phyloP scores from a whole-genome alignment of 31 red algal species.

The Asparagopsis taxiformis region DNA sequence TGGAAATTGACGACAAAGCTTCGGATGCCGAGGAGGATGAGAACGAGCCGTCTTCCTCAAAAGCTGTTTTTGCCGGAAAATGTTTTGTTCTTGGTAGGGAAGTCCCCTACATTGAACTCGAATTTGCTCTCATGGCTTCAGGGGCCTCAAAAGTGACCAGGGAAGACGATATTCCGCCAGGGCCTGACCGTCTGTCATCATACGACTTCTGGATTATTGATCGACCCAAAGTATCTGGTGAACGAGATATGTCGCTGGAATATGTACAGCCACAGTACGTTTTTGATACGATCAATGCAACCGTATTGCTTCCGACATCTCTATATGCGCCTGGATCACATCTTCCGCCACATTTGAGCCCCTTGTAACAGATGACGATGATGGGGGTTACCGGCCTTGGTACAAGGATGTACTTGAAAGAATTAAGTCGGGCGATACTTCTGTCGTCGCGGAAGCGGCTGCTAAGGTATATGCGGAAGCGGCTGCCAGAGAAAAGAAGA shows the following conservation, averaged over 20 bases:
- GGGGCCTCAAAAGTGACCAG: constrained; percentile 62
- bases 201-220: constrained; percentile 90
- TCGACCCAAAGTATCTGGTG: constrained; percentile 59
- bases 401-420: constrained; percentile 74
- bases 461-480: constrained; percentile 55
- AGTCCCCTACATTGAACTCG: constrained; percentile 80
- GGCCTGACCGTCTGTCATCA: constrained; percentile 5
- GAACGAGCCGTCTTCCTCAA: not conserved
- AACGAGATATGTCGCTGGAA: constrained; percentile 70
- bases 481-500: constrained; percentile 10
- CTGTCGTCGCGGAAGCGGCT: constrained; percentile 77
- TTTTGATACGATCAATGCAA: constrained; percentile 92
- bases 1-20: not conserved
- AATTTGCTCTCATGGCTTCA: constrained; percentile 75
- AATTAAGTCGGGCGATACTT: constrained; percentile 72
- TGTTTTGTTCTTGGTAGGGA: constrained; percentile 85
- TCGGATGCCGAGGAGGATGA: constrained; percentile 6
- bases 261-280: constrained; percentile 98
- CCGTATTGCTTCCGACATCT: constrained; percentile 63
- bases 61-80: constrained; percentile 71
- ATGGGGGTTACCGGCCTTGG: constrained; percentile 83
- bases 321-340: constrained; percentile 70
- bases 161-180: constrained; percentile 48
- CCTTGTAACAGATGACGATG: constrained; percentile 82
- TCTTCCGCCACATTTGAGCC: constrained; percentile 96